Evolutionary conservation across 176 grass and related monocot species (phyloP), one percentile per base, ranked within the genome.

Genomic region (Tuctoria greenei): DNA sequence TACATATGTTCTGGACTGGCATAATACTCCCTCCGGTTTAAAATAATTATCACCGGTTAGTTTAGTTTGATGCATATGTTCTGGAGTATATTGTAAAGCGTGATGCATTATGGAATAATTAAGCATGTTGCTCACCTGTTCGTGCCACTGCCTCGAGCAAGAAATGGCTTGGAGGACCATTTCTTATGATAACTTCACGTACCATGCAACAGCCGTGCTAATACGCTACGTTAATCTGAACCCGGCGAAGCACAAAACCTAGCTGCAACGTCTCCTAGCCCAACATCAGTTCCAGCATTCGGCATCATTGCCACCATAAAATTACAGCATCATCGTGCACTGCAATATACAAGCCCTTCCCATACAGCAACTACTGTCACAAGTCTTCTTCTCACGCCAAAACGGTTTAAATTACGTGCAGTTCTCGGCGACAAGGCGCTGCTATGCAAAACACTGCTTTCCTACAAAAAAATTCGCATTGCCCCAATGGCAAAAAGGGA

Each of bases 401-500:
- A 25, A 63, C 47, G 51, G 63, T 51, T 64, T 76, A 65, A 65
- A 66, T 24, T 25, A 5, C 2, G 9, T 45, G 39, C 40, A 43
- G 0, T 31, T 59, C 39, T 74, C 3, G 31, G 57, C 40, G 44
- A 62, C 57, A 17, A 75, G 56, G 57, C 16, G 27, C 58, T 75
- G 73, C 73, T 75, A 23, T 62, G 73, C 72, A 28, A 46, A 37
- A 17, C 28, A 75, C 34, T 61, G 39, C 6, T 65, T 65, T 77
- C 61, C 74, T 77, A 65, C 44, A 31, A 38, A 77, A 77, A 77
- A 77, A 52, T 77, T 10, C n/a, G 61, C 61, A 77, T 52, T 77
- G 1, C 3, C 61, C 45, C 27, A 46, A 64, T 50, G 21, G 43
- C 42, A 76, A 76, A 64, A 77, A 77, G 61, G 61, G 74, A 65